A percentile compares a stretch with the other conserved stretches of the same genome.
Conservation (phyloP, 148 eudicot genomes). For the Dysphania ambrosioides region DNA sequence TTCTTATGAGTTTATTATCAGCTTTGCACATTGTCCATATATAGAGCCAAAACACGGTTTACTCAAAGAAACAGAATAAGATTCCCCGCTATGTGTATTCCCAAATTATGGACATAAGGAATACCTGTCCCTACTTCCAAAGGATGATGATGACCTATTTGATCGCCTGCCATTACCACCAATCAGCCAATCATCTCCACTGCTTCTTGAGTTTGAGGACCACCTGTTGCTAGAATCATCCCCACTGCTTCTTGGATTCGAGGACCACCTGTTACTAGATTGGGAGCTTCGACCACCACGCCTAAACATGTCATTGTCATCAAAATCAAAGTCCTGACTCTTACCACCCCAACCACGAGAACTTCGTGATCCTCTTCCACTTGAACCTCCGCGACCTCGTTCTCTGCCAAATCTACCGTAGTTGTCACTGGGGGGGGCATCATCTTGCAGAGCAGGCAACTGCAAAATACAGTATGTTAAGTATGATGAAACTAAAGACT, state of each 20-base stretch:
- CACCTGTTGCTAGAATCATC: slow-evolving; percentile 61
- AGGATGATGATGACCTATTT: slow-evolving; percentile 45
- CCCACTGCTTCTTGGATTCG: slow-evolving; percentile 45
- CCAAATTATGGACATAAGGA: background rate
- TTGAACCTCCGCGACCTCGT: slow-evolving; percentile 50
- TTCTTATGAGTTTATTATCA: background rate
- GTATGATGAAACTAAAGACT: slow-evolving; percentile 3
- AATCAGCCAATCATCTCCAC: slow-evolving; percentile 50
- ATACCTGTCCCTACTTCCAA: slow-evolving; percentile 77
- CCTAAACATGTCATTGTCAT: slow-evolving; percentile 30
- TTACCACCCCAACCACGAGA: slow-evolving; percentile 60
- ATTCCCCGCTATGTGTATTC: background rate
- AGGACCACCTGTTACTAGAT: slow-evolving; percentile 49
- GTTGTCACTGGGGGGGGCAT: slow-evolving; percentile 72
- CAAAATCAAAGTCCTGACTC: slow-evolving; percentile 34
- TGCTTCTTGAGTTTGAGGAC: slow-evolving; percentile 52
- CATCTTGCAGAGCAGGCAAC: slow-evolving; percentile 97
- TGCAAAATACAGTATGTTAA: slow-evolving; percentile 34
- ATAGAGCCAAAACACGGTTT: background rate
- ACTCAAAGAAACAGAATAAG: background rate
- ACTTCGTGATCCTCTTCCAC: slow-evolving; percentile 42
- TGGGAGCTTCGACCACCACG: slow-evolving; percentile 42
- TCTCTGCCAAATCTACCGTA: slow-evolving; percentile 75
- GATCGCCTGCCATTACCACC: slow-evolving; percentile 40
- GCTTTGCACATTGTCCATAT: background rate